These are phyloP conservation scores for Kalanchoe fedtschenkoi DNA, from an alignment of 164 flowering plant genomes.

Conservation along the genomic window DNA sequence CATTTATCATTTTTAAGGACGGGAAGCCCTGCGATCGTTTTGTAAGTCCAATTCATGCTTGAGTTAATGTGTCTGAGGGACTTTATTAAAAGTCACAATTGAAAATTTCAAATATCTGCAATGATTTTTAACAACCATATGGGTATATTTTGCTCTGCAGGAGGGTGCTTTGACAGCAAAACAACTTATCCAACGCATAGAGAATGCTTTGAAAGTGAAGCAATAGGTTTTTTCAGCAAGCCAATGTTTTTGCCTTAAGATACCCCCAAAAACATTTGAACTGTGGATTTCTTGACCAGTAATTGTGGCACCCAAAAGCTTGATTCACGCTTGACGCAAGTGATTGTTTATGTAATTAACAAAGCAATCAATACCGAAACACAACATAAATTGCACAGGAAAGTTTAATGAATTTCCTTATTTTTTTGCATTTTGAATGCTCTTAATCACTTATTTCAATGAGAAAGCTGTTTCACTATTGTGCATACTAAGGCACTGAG, in stretches of 20 bases:
- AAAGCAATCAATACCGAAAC: too few species aligned
- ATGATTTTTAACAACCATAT: background rate
- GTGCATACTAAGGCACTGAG: too few species aligned
- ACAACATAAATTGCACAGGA: too few species aligned
- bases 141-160: constrained; percentile 24
- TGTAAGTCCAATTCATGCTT: constrained; percentile 40
- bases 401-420: too few species aligned
- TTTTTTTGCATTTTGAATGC: too few species aligned
- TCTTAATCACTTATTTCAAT: too few species aligned
- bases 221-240: constrained; percentile 22
- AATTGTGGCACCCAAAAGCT: background rate
- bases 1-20: constrained; percentile 79
- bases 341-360: too few species aligned
- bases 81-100: background rate
- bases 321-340: too few species aligned
- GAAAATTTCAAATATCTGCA: background rate
- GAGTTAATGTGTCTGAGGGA: background rate
- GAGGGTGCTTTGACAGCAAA: constrained; percentile 74
- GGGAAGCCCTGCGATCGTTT: constrained; percentile 75
- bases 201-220: constrained; percentile 34
- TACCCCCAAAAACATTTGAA: too few species aligned
- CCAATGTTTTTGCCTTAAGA: background rate
- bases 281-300: background rate
- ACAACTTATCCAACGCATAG: constrained; percentile 57
- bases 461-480: too few species aligned